Base-by-base conservation (phyloP, 495 filamentous ascomycete genomes). In the Daldinia concentrica region DNA sequence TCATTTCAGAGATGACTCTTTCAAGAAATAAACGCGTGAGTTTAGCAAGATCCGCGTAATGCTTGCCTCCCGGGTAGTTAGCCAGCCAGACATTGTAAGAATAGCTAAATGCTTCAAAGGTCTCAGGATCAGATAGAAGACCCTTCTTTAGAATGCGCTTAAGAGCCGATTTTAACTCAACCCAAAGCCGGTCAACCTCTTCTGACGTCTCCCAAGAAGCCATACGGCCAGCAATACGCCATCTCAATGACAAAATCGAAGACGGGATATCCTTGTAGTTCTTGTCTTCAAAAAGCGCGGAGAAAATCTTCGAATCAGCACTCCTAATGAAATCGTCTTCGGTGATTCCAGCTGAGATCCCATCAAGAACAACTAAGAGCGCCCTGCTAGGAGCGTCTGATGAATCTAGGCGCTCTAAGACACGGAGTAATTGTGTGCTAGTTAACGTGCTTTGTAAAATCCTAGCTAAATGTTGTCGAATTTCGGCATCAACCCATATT, bases 401-500 rank as follows among this genome's bases (percentile, higher is more conserved):
- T 6, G 74, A 54, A 8, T 77, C 70, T 7, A 86, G 74, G 72
- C 77, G 80, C 15, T 83, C 80, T 1, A 87, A 41, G 29, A 84
- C 61, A n/a, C 82, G 78, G 19, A 78, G 55, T 6, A 89, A 79
- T 69, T 90, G 86, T 17, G 78, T 74, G 34, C 74, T 60, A 39
- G 81, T 87, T 26, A 89, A 63, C 6, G 80, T 80, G 5, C 71
- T 56, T 43, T 86, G 82, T 2, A 88, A 32, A 7, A 82, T 68
- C 6, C 72, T 73, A 34, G 80, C 76, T 22, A 89, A 76, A 41
- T 79, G 68, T 51, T 73, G 45, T 36, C 84, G 83, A n/a, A 93
- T 75, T 57, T 84, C 83, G 63, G 87, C 82, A 67, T 90, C 86
- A 69, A 90, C 86, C 91, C 91, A 93, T 14, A 82, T 30, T 80